These are phyloP conservation scores for Inga laurina DNA, from an alignment of 306 rosid species.

Conservation along the genomic window DNA sequence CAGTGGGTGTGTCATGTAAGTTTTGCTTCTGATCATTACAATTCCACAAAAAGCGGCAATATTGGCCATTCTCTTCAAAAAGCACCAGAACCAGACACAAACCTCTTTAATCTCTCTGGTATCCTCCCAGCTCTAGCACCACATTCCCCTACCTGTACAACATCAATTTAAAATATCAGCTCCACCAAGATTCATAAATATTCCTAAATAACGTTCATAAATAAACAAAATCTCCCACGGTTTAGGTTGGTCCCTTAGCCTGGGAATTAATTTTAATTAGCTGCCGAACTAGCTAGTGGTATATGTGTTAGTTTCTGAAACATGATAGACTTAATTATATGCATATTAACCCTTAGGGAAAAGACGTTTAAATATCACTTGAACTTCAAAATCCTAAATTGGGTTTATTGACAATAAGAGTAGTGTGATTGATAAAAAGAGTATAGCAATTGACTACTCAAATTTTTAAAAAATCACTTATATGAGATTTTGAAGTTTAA, in stretches of 20 bases:
- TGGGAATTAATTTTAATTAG: not conserved
- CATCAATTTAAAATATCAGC: not conserved
- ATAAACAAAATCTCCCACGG: not conserved
- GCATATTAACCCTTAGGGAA: not conserved
- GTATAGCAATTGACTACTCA: no score
- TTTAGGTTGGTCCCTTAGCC: not conserved
- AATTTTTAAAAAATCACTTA: no score
- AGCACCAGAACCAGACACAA: constrained; percentile 24
- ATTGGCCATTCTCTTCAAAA: not conserved
- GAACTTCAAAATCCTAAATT: no score
- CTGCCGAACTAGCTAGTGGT: not conserved
- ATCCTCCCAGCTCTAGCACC: constrained; percentile 37
- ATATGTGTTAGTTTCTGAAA: not conserved
- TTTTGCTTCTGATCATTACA: not conserved
- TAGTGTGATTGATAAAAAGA: no score
- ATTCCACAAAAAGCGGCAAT: not conserved
- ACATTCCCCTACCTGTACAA: constrained; percentile 41
- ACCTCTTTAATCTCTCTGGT: constrained; percentile 45
- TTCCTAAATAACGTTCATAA: not conserved
- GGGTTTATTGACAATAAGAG: no score
- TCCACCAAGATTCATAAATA: not conserved
- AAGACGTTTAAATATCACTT: no score
- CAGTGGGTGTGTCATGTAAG: no score
- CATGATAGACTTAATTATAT: not conserved
- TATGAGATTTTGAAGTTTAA: no score